Conservation (phyloP, 2,329 filamentous ascomycete genomes). For the Fusarium fujikuroi region DNA sequence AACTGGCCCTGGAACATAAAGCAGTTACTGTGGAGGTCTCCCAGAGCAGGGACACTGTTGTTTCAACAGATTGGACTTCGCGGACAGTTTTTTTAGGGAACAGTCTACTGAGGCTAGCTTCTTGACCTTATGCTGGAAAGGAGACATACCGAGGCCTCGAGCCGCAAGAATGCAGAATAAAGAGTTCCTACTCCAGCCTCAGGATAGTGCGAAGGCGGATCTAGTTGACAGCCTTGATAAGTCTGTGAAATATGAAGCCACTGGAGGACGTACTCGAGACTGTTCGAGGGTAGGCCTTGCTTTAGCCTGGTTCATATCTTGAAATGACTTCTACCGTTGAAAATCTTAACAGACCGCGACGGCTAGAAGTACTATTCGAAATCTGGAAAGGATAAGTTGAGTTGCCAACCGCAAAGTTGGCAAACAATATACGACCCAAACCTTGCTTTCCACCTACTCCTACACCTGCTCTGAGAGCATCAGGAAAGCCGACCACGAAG, state of each 20-base stretch:
- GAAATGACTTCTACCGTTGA: too few species aligned
- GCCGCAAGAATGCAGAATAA: background rate
- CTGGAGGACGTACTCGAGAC: background rate
- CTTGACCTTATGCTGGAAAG: background rate
- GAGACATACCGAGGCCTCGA: background rate
- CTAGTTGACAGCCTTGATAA: too few species aligned
- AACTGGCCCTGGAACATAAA: background rate
- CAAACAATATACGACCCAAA: background rate
- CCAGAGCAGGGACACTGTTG: background rate
- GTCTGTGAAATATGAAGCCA: background rate
- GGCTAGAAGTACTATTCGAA: background rate
- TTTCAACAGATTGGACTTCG: background rate
- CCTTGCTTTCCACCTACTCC: background rate
- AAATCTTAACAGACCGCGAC: background rate
- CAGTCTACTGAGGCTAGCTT: background rate
- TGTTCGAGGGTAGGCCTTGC: background rate
- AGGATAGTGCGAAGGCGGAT: background rate
- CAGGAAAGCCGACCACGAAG: background rate
- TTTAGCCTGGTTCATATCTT: background rate
- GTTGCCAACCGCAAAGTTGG: fast-evolving
- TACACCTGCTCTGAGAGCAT: background rate
- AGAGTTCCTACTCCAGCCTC: fast-evolving
- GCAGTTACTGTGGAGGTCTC: background rate
- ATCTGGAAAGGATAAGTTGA: too few species aligned
- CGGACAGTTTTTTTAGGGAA: background rate